phyloP scores from a whole-genome alignment of 2,329 filamentous ascomycete genomes.

The Achaetomium macrosporum region DNA sequence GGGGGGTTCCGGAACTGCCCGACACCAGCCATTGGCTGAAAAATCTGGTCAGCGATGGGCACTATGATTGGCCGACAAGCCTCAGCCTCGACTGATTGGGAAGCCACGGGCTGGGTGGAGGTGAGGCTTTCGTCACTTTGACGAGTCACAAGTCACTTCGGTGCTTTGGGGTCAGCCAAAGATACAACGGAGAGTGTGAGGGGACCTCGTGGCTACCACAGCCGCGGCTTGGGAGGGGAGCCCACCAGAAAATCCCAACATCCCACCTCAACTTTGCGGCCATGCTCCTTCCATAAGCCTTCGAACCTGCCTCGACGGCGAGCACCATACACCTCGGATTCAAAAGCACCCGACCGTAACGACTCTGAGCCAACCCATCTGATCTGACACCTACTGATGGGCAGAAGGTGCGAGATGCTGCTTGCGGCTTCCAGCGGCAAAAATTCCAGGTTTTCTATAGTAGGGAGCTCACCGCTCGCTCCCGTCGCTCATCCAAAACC shows the following conservation, averaged over 20 bases:
- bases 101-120: neutral
- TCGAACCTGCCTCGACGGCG: too few species aligned
- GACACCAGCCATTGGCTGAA: slow-evolving; percentile 16
- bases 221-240: slow-evolving; percentile 7
- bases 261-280: slow-evolving; percentile 5
- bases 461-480: too few species aligned
- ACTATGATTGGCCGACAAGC: slow-evolving; percentile 13
- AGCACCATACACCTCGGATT: too few species aligned
- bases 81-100: slow-evolving; percentile 20
- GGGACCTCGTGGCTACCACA: slow-evolving; percentile 5
- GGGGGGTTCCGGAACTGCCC: slow-evolving; percentile 7
- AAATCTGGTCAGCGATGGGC: neutral
- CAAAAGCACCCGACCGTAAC: too few species aligned
- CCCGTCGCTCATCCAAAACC: too few species aligned
- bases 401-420: slow-evolving; percentile 2
- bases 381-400: neutral
- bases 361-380: too few species aligned
- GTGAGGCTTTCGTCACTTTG: neutral
- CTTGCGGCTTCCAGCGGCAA: neutral
- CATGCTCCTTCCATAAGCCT: neutral
- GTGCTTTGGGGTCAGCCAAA: slow-evolving; percentile 10
- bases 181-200: neutral
- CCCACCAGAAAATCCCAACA: slow-evolving; percentile 11
- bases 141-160: slow-evolving; percentile 3
- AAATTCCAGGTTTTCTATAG: neutral